These are phyloP conservation scores for Tanacetum coccineum DNA, from an alignment of 129 eudicot genomes.

Conservation along the genomic window DNA sequence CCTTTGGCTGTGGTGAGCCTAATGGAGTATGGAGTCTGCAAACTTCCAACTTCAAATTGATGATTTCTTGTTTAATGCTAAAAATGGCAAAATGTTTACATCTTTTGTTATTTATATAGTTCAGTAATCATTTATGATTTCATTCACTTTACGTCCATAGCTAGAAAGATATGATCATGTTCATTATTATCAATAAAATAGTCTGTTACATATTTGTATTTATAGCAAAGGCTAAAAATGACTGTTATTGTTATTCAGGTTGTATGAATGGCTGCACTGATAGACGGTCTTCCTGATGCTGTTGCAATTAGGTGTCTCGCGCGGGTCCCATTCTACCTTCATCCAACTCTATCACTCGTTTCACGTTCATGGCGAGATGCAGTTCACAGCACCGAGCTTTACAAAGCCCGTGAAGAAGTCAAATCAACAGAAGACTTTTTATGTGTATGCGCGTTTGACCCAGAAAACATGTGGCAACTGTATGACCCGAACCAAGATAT, in stretches of 20 bases:
- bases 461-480: constrained; percentile 88
- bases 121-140: not conserved
- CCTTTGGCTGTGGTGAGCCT: not conserved
- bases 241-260: constrained; percentile 18
- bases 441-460: constrained; percentile 89
- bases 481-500: constrained; percentile 74
- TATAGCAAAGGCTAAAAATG: not conserved
- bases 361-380: constrained; percentile 90
- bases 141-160: not conserved
- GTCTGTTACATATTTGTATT: not conserved
- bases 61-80: not conserved
- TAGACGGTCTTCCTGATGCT: constrained; percentile 97
- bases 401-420: constrained; percentile 76
- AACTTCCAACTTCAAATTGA: not conserved
- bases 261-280: constrained; percentile 62
- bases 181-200: not conserved
- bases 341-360: constrained; percentile 66
- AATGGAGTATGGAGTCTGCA: not conserved
- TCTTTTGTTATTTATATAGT: not conserved
- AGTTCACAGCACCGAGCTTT: constrained; percentile 67
- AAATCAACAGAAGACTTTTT: constrained; percentile 58
- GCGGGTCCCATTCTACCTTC: constrained; percentile 81
- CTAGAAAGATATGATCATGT: not conserved
- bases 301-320: constrained; percentile 95
- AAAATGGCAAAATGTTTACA: not conserved